Evolutionary conservation across 805 yeast genomes (phyloP), one percentile per base, ranked within the genome.

Genomic region (Saturnispora besseyi): DNA sequence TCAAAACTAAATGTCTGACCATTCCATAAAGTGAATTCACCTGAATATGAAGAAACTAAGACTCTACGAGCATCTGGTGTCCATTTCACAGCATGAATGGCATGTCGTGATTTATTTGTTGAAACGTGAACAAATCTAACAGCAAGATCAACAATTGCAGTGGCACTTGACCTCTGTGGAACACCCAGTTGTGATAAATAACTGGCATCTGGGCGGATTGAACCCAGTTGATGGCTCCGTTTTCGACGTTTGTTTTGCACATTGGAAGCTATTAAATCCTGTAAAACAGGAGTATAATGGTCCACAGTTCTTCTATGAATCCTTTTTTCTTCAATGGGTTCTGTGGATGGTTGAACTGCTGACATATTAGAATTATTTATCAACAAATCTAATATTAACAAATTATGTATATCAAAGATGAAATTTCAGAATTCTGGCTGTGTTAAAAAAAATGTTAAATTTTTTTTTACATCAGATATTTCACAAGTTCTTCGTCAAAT

Each of bases 21-120:
- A 64, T 90, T 89, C 98, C 98, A 93, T 43, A 93, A 71, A 11
- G 98, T 90, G 67, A 93, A 90, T 64, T 93, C 99, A 40, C 99
- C 99, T 50, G 87, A 79, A 68, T 86, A 88, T 29, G 91, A 80
- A 0, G 96, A 95, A 5, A 95, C 96, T 28, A 93, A 73, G 46
- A 93, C 71, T 57, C 99, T 72, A 57, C 97, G 74, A 0, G 96
- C 98, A 58, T 89, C 97, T 0, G 98, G 98, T 0, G 99, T 93
- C 96, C 97, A 91, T 63, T 78, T 80, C n/a, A 87, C 82, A 2
- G 90, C 82, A 58, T 87, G 86, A 47, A 90, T 87, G 3, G 95
- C 87, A 68, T 91, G 96, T 60, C 85, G 83, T 10, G 89, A 87
- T 66, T 93, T 93, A 69, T 91, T 93, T 18, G 93, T 82, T 51